Evolutionary conservation across 2,329 filamentous ascomycete genomes (phyloP).

Genomic region (Colletotrichum aenigma): DNA sequence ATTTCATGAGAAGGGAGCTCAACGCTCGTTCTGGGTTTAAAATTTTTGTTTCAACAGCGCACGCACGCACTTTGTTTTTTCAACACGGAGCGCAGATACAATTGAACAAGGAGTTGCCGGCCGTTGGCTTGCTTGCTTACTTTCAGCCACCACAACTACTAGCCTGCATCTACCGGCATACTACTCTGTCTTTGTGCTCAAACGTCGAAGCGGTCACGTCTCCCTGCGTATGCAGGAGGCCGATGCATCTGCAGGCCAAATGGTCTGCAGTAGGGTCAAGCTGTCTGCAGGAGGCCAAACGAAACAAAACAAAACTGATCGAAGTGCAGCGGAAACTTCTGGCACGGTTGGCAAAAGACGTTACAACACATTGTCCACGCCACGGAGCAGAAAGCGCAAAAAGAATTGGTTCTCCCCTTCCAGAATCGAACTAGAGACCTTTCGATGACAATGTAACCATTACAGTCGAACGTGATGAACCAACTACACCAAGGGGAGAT

Average conservation of each 20-base stretch:
- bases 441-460: conserved; percentile 17
- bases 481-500: conserved; percentile 20
- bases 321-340: not conserved
- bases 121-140: not conserved
- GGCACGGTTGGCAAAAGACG: not conserved
- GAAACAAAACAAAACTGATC: not conserved
- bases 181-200: not conserved
- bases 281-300: not conserved
- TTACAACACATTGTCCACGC: not conserved
- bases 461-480: conserved; percentile 23
- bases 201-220: not conserved
- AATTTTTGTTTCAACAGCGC: not conserved
- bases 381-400: conserved; percentile 23
- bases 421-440: conserved; percentile 23
- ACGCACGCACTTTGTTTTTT: not conserved
- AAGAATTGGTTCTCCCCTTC: conserved; percentile 3
- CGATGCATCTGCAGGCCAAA: not conserved
- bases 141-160: not conserved
- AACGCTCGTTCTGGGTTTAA: conserved; percentile 17
- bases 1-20: conserved; percentile 21
- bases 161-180: not conserved
- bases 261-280: not conserved
- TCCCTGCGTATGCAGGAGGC: not conserved
- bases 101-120: not conserved
- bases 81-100: not conserved